Conservation (phyloP, 1,284 basidiomycete species). For the Fomitopsis palustris region DNA sequence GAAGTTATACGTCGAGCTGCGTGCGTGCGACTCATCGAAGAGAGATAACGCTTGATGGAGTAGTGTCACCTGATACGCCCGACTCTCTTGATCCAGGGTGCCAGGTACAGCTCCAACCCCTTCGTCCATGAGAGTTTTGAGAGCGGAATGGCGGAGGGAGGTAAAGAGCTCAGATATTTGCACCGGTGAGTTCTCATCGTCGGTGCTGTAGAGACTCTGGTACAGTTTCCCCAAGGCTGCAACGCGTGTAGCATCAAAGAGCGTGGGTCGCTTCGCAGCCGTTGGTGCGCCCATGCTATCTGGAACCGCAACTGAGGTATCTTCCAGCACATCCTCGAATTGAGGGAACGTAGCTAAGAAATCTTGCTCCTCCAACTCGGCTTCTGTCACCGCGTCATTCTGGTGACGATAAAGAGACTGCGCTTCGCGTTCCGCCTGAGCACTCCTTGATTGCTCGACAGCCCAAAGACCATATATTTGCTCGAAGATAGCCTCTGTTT, state of each 20-base stretch:
- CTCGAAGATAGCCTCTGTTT: constrained; percentile 60
- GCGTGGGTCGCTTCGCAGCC: constrained; percentile 4
- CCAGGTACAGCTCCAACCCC: constrained; percentile 34
- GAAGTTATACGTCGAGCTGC: constrained; percentile 58
- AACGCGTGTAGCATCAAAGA: constrained; percentile 14
- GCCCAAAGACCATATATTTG: constrained; percentile 81
- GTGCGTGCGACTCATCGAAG: constrained; percentile 22
- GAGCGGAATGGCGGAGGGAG: constrained; percentile 8
- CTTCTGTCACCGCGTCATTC: constrained; percentile 63
- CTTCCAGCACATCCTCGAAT: constrained; percentile 63
- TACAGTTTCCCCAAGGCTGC: constrained; percentile 37
- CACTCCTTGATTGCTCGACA: constrained; percentile 71
- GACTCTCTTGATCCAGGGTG: constrained; percentile 44
- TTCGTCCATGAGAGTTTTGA: constrained; percentile 27
- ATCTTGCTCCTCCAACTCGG: constrained; percentile 78
- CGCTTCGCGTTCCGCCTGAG: constrained; percentile 61
- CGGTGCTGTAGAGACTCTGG: constrained; percentile 24
- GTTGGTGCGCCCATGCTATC: neutral
- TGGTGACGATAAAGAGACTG: constrained; percentile 80
- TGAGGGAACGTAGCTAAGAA: constrained; percentile 83
- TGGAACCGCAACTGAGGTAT: neutral
- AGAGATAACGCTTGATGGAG: constrained; percentile 34
- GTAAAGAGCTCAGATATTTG: neutral
- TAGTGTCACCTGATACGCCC: constrained; percentile 44
- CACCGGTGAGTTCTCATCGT: no score